Evolutionary conservation across 192 early-diverging fungal genomes (phyloP).

Genomic region (Haplosporangium gracile): DNA sequence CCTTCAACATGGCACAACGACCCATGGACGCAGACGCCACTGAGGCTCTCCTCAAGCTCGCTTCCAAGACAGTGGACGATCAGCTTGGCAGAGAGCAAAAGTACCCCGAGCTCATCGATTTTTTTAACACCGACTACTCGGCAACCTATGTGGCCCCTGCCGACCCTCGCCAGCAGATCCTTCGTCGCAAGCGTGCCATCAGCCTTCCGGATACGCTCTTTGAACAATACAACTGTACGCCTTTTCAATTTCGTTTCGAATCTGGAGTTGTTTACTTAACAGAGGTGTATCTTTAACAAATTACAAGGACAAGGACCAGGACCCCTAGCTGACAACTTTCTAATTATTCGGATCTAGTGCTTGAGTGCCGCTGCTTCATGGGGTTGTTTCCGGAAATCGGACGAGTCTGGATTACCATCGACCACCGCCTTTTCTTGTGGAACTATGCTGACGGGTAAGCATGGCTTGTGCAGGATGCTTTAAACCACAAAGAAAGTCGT

Average conservation of each 20-base stretch:
- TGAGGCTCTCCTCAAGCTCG: constrained; percentile 39
- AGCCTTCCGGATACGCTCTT: constrained; percentile 83
- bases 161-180: constrained; percentile 65
- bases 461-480: background rate
- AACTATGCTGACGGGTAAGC: constrained; percentile 84
- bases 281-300: background rate
- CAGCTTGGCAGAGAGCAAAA: constrained; percentile 55
- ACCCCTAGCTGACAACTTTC: background rate
- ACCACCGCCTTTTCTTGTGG: constrained; percentile 91
- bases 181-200: constrained; percentile 71
- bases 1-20: constrained; percentile 33
- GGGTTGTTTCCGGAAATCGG: constrained; percentile 93
- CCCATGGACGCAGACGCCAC: constrained; percentile 44
- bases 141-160: constrained; percentile 63
- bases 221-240: constrained; percentile 79
- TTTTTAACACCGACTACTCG: constrained; percentile 66
- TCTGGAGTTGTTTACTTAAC: constrained; percentile 11
- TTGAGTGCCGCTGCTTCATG: constrained; percentile 86
- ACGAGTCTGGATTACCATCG: constrained; percentile 93
- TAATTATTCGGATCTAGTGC: constrained; percentile 17
- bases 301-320: background rate
- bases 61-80: constrained; percentile 59
- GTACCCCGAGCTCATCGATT: constrained; percentile 52
- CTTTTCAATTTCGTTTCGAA: background rate
- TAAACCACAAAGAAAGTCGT: background rate